Conservation (phyloP, 495 filamentous ascomycete genomes). For the Penicillium lagena region DNA sequence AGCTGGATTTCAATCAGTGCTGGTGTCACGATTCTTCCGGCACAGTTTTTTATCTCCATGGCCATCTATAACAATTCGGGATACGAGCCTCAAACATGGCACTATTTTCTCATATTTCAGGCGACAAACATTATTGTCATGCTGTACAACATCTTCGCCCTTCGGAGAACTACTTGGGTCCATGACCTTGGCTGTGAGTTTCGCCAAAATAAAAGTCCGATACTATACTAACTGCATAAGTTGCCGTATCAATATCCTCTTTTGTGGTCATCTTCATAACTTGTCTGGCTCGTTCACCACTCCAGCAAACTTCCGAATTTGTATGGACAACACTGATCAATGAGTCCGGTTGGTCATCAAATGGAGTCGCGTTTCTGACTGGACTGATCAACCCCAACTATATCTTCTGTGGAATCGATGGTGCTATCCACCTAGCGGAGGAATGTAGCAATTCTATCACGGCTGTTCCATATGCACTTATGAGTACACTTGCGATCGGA, state of each 20-base stretch:
- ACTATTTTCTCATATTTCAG: conserved; percentile 32
- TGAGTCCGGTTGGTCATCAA: conserved; percentile 15
- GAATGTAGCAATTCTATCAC: conserved; percentile 12
- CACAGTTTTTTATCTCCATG: conserved; percentile 9
- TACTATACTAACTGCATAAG: not conserved
- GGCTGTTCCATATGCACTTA: conserved; percentile 13
- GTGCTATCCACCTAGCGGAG: conserved; percentile 19
- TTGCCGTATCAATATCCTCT: not conserved
- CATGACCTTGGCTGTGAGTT: conserved; percentile 17
- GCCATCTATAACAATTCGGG: conserved; percentile 5
- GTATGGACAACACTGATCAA: conserved; percentile 17
- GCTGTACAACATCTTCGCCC: conserved; percentile 11
- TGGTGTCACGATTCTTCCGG: conserved; percentile 7
- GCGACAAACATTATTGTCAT: conserved; percentile 10
- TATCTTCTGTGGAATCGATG: conserved; percentile 17
- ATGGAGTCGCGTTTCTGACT: conserved; percentile 16
- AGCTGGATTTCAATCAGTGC: conserved; percentile 11
- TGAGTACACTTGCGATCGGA: conserved; percentile 13
- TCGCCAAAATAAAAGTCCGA: not conserved
- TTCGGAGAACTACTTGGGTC: conserved; percentile 12
- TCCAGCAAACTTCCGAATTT: conserved; percentile 9
- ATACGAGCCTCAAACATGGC: conserved; percentile 15
- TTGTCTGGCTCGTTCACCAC: conserved; percentile 9
- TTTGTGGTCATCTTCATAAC: conserved; percentile 12
- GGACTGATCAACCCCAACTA: conserved; percentile 17